Conservation (phyloP, 345 rosid genomes). For the Chamaenerion angustifolium region DNA sequence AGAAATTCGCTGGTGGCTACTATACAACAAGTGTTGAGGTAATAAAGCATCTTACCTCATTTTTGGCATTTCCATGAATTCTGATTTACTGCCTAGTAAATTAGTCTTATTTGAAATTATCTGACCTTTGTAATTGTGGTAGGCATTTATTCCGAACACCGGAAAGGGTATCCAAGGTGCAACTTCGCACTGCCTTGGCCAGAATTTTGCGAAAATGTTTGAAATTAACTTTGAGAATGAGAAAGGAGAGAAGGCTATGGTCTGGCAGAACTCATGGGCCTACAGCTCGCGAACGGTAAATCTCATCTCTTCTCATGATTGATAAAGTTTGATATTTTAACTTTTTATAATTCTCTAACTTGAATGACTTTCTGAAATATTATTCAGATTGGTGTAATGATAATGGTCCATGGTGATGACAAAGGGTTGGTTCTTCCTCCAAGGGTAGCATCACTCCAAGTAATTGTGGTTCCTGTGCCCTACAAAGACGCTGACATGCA, state of each 20-base stretch:
- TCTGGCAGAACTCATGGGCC: slow-evolving; percentile 99
- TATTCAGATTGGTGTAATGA: slow-evolving; percentile 83
- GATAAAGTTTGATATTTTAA: background rate
- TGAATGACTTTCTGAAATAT: background rate
- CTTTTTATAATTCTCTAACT: background rate
- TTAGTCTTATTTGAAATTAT: background rate
- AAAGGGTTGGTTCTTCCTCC: slow-evolving; percentile 84
- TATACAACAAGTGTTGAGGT: slow-evolving; percentile 97
- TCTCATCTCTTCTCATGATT: background rate
- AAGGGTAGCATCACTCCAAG: slow-evolving; percentile 80
- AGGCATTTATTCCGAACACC: slow-evolving; percentile 96
- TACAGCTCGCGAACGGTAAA: slow-evolving; percentile 74
- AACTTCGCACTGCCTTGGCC: slow-evolving; percentile 94
- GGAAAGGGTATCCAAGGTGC: slow-evolving; percentile 99
- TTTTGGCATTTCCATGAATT: background rate
- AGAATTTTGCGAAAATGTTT: slow-evolving; percentile 94
- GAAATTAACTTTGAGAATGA: slow-evolving; percentile 88
- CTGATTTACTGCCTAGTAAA: no score
- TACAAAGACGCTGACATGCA: slow-evolving; percentile 79
- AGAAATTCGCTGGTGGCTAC: slow-evolving; percentile 96
- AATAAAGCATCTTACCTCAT: background rate
- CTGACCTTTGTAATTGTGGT: slow-evolving; percentile 8
- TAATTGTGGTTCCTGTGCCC: slow-evolving; percentile 80
- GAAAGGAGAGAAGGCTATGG: slow-evolving; percentile 79
- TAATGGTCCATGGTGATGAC: slow-evolving; percentile 97